These are phyloP conservation scores for Chaetoscypha palmicola DNA, from an alignment of 2,329 filamentous ascomycete species.

Conservation along the genomic window DNA sequence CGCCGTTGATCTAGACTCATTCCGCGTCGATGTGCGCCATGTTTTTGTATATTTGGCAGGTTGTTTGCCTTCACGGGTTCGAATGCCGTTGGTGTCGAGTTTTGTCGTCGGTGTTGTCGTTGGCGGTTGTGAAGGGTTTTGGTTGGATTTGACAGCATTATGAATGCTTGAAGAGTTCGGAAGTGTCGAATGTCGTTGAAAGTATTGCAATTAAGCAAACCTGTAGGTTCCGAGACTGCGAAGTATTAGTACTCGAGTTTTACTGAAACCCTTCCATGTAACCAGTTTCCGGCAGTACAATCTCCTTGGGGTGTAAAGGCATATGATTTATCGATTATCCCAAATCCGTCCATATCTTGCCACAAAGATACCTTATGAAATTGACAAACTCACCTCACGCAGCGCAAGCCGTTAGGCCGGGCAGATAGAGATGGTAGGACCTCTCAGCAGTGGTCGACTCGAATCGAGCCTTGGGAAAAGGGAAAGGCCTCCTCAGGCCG, in stretches of 20 bases:
- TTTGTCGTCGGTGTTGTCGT: constrained; percentile 77
- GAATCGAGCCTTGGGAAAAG: constrained; percentile 24
- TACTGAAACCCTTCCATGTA: too few relatives aligned
- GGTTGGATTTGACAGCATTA: constrained; percentile 73
- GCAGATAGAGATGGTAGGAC: constrained; percentile 41
- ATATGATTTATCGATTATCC: too few relatives aligned
- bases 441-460: constrained; percentile 44
- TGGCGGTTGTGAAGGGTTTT: constrained; percentile 67
- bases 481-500: constrained; percentile 24
- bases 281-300: too few relatives aligned
- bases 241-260: constrained; percentile 27
- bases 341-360: too few relatives aligned
- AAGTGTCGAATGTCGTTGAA: constrained; percentile 45
- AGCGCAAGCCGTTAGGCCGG: constrained; percentile 79
- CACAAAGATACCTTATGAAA: too few relatives aligned
- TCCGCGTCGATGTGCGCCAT: constrained; percentile 66
- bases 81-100: constrained; percentile 74
- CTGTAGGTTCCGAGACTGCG: constrained; percentile 43
- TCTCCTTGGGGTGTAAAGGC: too few relatives aligned
- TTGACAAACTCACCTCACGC: constrained; percentile 74
- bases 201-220: constrained; percentile 44
- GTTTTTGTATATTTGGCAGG: constrained; percentile 52
- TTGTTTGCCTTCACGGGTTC: constrained; percentile 65
- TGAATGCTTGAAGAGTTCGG: constrained; percentile 64
- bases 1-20: constrained; percentile 73